Conservation (phyloP, 2,329 filamentous ascomycete genomes). For the Rhexocercosporidium sp. region DNA sequence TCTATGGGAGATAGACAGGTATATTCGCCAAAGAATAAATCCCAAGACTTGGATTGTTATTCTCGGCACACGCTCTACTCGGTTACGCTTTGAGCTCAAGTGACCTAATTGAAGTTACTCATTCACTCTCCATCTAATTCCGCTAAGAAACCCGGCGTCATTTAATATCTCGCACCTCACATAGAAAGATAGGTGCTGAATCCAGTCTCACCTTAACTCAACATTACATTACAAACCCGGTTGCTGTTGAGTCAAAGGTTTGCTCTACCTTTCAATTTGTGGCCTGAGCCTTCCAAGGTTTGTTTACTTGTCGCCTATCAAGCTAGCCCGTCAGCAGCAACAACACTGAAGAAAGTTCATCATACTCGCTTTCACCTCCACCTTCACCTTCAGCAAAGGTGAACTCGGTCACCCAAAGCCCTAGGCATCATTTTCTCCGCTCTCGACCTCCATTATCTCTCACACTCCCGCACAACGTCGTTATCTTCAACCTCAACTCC, state of each 20-base stretch:
- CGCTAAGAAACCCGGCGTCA: neutral
- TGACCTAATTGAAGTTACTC: neutral
- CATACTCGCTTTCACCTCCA: neutral
- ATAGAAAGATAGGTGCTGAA: neutral
- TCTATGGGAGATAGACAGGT: neutral
- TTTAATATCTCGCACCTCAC: neutral
- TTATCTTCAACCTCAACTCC: conserved; percentile 6
- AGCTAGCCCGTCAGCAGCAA: neutral
- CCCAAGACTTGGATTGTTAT: neutral
- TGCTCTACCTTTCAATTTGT: neutral
- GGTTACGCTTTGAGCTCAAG: neutral
- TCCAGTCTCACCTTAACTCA: neutral
- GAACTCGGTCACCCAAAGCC: neutral
- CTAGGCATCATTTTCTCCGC: neutral
- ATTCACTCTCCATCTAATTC: neutral
- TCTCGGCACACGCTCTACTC: too few relatives aligned
- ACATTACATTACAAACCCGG: neutral
- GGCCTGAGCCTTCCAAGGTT: neutral
- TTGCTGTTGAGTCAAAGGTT: neutral
- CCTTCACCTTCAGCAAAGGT: neutral
- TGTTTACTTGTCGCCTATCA: conserved; percentile 7
- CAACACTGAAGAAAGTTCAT: neutral
- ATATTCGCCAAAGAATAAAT: neutral
- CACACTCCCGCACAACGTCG: neutral
- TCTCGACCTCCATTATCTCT: neutral